Evolutionary conservation across 106 monocot genomes (phyloP).

Genomic region (Dioscorea dumetorum): DNA sequence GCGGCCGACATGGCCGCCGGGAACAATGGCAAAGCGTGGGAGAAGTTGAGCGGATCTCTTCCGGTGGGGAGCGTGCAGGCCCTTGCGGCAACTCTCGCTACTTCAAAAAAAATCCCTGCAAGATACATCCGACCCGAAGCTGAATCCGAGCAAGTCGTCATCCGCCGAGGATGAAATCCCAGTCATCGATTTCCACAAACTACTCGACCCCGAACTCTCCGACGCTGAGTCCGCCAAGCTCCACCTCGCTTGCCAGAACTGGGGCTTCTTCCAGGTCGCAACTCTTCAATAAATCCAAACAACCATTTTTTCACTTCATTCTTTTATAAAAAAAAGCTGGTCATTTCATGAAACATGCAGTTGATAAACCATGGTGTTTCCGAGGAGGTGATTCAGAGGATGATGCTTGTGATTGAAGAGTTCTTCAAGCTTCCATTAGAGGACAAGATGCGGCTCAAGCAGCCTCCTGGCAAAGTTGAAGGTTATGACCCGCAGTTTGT

Average conservation of each 20-base stretch:
- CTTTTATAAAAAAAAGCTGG: background rate
- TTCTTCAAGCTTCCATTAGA: constrained; percentile 7
- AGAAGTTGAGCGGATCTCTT: background rate
- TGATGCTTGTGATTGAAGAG: background rate
- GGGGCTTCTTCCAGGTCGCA: constrained; percentile 20
- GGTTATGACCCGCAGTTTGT: constrained; percentile 3
- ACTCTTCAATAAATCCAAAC: too few species aligned
- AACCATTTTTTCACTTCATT: too few species aligned
- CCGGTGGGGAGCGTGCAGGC: constrained; percentile 1
- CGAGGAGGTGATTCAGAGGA: constrained; percentile 1
- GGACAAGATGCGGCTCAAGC: background rate
- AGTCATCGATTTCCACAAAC: background rate
- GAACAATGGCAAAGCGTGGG: too few species aligned
- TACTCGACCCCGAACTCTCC: background rate
- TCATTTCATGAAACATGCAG: background rate
- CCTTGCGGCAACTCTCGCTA: background rate
- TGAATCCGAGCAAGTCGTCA: background rate
- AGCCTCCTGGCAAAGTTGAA: background rate
- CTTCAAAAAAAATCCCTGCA: background rate
- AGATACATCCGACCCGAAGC: constrained; percentile 9
- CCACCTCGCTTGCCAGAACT: constrained; percentile 2
- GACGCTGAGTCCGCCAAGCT: constrained; percentile 2
- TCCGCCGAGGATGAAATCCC: constrained; percentile 4
- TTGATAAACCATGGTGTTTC: constrained; percentile 6
- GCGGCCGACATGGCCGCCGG: too few species aligned